A percentile compares a stretch with the other conserved stretches of the same genome.
phyloP scores from a whole-genome alignment of 257 asterid genomes.

The Osmanthus fragrans region DNA sequence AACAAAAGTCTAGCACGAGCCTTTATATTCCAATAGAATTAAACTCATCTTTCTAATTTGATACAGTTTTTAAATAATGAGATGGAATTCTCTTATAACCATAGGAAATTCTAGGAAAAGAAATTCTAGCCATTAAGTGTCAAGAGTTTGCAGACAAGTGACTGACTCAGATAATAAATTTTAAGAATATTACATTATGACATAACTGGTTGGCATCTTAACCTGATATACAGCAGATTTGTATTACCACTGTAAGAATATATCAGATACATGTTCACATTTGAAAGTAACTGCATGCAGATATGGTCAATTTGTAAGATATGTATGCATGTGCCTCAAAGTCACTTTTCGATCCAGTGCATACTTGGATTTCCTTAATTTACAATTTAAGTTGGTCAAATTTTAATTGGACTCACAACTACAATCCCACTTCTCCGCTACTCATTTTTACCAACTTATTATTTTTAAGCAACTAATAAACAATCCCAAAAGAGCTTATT shows the following conservation, averaged over 20 bases:
- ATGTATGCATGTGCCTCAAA: background rate
- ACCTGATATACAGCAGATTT: slow-evolving; percentile 1
- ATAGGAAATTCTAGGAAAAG: background rate
- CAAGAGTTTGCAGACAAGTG: background rate
- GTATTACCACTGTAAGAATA: background rate
- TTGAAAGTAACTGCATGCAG: background rate
- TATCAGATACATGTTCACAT: background rate
- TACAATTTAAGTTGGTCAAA: no score
- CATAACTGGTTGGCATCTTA: background rate
- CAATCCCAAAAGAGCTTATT: no score
- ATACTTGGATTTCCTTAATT: no score
- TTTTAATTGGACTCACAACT: no score
- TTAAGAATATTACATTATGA: background rate
- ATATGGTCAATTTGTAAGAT: background rate
- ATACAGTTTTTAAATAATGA: background rate
- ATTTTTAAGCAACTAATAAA: no score
- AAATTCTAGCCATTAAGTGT: background rate
- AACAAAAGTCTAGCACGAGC: background rate
- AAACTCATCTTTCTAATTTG: no score
- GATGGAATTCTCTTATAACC: background rate
- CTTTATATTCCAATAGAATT: background rate
- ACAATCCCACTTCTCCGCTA: no score
- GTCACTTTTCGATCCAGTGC: background rate
- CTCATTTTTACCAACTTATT: no score
- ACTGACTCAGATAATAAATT: no score